A percentile compares a stretch with the other conserved stretches of the same genome.
Evolutionary conservation across 345 rosid genomes (phyloP).

Genomic region (Eucalyptus pauciflora): DNA sequence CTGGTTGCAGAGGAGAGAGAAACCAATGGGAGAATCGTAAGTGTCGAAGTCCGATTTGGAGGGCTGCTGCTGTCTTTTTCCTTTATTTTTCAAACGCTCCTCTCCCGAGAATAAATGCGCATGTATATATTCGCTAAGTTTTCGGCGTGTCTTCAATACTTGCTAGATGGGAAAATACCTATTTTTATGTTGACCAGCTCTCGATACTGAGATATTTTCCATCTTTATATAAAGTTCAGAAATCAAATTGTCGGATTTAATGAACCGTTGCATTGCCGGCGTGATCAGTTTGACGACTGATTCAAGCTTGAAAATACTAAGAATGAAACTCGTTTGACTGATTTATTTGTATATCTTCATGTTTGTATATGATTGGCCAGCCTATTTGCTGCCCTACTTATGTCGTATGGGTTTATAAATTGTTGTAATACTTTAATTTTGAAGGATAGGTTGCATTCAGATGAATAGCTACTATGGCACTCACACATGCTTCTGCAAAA

Average conservation of each 20-base stretch:
- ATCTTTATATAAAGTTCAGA: not conserved
- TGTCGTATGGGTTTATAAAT: not conserved
- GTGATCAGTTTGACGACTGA: fast-evolving
- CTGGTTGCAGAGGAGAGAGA: not conserved
- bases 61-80: not conserved
- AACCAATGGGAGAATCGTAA: not conserved
- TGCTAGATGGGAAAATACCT: not conserved
- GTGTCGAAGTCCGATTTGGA: not conserved
- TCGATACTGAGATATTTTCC: not conserved
- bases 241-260: not conserved
- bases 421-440: not conserved
- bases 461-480: not conserved
- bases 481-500: fast-evolving
- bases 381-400: not conserved
- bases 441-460: not conserved
- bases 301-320: not conserved
- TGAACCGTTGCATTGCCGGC: not conserved
- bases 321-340: not conserved
- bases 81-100: not conserved
- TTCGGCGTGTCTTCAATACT: not conserved
- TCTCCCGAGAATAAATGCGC: not conserved
- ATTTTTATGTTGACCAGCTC: not conserved
- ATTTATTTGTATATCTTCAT: not conserved
- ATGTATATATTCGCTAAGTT: not conserved
- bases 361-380: fast-evolving